Evolutionary conservation across 805 yeast species (phyloP).

Genomic region (Limtongia smithiae): DNA sequence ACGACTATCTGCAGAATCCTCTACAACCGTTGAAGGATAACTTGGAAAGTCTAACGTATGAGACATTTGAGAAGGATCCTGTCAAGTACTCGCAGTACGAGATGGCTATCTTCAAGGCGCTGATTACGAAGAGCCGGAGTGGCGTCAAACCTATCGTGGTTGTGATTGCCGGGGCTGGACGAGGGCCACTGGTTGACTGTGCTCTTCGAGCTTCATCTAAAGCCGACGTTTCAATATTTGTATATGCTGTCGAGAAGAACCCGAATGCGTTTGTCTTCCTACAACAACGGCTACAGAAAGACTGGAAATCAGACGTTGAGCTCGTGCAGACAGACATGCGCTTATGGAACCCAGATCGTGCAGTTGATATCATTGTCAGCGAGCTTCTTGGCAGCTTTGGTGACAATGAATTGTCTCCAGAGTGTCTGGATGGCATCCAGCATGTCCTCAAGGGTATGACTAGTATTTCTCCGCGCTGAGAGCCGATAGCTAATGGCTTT

Average conservation of each 20-base stretch:
- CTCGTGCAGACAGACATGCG: conserved; percentile 61
- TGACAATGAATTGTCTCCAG: conserved; percentile 87
- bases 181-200: conserved; percentile 73
- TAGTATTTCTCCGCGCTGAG: conserved; percentile 44
- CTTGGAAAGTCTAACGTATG: conserved; percentile 58
- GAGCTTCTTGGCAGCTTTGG: conserved; percentile 90
- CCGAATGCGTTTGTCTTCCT: conserved; percentile 51
- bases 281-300: conserved; percentile 45
- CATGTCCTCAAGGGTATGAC: conserved; percentile 38
- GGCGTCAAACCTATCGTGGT: conserved; percentile 33
- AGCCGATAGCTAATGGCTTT: conserved; percentile 23
- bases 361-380: conserved; percentile 62
- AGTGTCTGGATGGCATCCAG: conserved; percentile 54
- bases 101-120: conserved; percentile 56
- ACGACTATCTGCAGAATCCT: conserved; percentile 55
- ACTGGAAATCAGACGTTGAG: conserved; percentile 54
- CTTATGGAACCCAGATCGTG: conserved; percentile 42
- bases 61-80: conserved; percentile 65
- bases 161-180: conserved; percentile 80
- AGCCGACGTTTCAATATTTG: conserved; percentile 31
- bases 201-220: conserved; percentile 44
- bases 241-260: conserved; percentile 72
- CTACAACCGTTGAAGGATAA: conserved; percentile 65
- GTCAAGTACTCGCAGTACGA: conserved; percentile 68
- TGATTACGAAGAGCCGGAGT: conserved; percentile 32